These are phyloP conservation scores for Entamoeba invadens DNA, from an alignment of 208 protist genomes.

Conservation along the genomic window DNA sequence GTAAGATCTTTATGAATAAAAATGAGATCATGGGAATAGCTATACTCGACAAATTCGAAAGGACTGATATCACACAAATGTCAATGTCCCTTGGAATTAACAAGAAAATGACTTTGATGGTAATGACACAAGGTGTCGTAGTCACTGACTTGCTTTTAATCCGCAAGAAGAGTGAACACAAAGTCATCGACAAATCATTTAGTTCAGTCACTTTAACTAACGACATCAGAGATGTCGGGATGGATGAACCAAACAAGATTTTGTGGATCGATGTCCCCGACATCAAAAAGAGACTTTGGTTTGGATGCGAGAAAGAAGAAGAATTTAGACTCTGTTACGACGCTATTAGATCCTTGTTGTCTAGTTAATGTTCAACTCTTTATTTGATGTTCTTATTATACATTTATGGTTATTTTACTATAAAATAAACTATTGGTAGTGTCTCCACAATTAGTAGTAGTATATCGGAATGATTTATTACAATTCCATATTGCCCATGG, in stretches of 20 bases:
- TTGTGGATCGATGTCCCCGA: neutral
- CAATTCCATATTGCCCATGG: no score
- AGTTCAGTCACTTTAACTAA: neutral
- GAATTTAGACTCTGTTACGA: neutral
- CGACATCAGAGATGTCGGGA: neutral
- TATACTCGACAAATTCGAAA: neutral
- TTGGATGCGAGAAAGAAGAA: neutral
- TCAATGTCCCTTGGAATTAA: neutral
- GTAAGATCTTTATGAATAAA: neutral
- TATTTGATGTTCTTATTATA: no score
- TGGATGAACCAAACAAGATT: neutral
- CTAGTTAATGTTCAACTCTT: neutral
- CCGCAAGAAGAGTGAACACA: neutral
- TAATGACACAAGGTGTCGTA: neutral
- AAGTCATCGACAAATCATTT: neutral
- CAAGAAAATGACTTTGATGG: neutral
- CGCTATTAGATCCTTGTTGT: neutral
- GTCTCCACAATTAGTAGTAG: no score
- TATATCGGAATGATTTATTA: no score
- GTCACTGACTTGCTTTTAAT: neutral
- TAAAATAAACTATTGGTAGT: no score
- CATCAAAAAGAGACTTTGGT: neutral
- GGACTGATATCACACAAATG: neutral
- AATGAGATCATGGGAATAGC: neutral
- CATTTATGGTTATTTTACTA: no score